Evolutionary conservation across 1,284 basidiomycete species (phyloP), one percentile per base, ranked within the genome.

Genomic region (Apiotrichum siamense): DNA sequence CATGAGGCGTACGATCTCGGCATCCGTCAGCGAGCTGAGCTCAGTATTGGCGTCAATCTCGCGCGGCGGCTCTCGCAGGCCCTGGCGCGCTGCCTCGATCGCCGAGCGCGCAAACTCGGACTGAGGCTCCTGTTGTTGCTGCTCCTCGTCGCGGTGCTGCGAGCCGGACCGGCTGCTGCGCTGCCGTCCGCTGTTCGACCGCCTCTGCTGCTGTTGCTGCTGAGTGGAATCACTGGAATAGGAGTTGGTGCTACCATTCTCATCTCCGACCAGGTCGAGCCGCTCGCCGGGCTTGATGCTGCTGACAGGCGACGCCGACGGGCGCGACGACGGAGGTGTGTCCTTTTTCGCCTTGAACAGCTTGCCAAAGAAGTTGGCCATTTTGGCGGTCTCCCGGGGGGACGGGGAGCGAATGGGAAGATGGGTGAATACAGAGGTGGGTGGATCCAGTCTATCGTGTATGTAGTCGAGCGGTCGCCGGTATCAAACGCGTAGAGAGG

Each of bases 1-100:
- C 58, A 66, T 70, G 26, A 74, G 57, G 31, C 61, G 62, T 66
- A 67, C 70, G 47, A 74, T 74, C 58, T 74, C 72, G 48, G 69
- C 67, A 50, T 74, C 70, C 3, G 72, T 74, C 56, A 74, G 64
- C 4, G 70, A 72, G 3, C 62, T 58, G 50, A 72, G 41, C 41
- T 69, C 69, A 15, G 72, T 74, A 42, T 65, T 67, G 64, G 73
- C 70, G 48, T 74, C 67, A n/a, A 74, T 73, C 18, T 64, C 61
- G 43, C 72, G 46, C 17, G 23, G n/a, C 26, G 29, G 46, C 42
- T 38, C 31, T 37, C 25, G 27, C 29, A 41, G 35, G 40, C 45
- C 31, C 48, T 49, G 4, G 47, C 40, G 18, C 17, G 52, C 52
- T 4, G 56, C 56, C 11, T 50, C 56, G 18, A 43, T 23, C 10